Percentiles rank a stretch among this genome's conserved stretches.
Evolutionary conservation across 352 stramenopile genomes (phyloP).

Genomic region (Bremia lactucae): DNA sequence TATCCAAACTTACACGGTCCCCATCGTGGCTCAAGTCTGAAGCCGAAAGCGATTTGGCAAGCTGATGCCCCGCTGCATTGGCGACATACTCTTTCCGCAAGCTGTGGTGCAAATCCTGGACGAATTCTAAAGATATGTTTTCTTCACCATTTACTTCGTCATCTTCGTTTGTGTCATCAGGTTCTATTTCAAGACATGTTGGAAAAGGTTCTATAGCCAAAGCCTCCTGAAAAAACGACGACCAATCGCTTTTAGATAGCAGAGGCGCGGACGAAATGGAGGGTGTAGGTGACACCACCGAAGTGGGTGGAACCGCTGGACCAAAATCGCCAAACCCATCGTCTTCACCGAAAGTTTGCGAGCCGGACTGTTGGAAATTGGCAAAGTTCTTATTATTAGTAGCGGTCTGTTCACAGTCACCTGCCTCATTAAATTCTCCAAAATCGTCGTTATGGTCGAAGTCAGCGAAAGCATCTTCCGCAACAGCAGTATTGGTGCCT

Average conservation of each 20-base stretch:
- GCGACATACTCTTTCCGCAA: slow-evolving; percentile 23
- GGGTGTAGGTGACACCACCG: neutral
- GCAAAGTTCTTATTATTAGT: slow-evolving; percentile 5
- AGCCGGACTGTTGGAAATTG: slow-evolving; percentile 16
- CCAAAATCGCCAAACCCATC: slow-evolving; percentile 27
- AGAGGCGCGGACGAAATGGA: neutral
- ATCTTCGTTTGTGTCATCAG: slow-evolving; percentile 4
- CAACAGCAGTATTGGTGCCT: slow-evolving; percentile 1
- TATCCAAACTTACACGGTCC: slow-evolving; percentile 7
- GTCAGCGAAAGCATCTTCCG: slow-evolving; percentile 26
- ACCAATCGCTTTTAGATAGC: slow-evolving; percentile 22
- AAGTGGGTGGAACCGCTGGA: neutral
- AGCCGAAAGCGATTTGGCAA: slow-evolving; percentile 4
- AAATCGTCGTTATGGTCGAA: slow-evolving; percentile 25
- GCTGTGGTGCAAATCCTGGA: slow-evolving; percentile 14
- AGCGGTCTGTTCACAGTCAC: slow-evolving; percentile 27
- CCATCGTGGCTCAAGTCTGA: slow-evolving; percentile 3
- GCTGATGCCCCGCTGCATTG: too few relatives aligned
- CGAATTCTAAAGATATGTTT: slow-evolving; percentile 10
- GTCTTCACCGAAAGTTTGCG: slow-evolving; percentile 4
- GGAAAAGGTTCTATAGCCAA: slow-evolving; percentile 17
- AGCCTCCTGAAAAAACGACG: slow-evolving; percentile 26
- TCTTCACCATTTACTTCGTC: slow-evolving; percentile 1
- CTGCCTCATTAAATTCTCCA: slow-evolving; percentile 27
- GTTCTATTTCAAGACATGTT: neutral